Conservation (phyloP, 2,329 filamentous ascomycete genomes). For the Beauveria brongniartii region DNA sequence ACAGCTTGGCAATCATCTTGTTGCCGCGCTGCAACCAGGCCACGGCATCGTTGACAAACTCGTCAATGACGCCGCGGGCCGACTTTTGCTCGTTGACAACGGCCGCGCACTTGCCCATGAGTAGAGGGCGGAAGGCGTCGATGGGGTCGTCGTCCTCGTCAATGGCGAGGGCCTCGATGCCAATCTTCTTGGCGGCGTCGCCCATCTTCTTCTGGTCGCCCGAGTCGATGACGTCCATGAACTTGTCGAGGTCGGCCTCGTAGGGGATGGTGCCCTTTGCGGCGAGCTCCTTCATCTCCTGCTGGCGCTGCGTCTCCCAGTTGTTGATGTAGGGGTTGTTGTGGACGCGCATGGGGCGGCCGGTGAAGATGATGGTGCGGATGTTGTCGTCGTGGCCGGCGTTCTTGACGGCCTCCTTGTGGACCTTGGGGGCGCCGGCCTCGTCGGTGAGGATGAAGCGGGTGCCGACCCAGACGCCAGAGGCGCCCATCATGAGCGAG, state of each 20-base stretch:
- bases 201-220: conserved; percentile 50
- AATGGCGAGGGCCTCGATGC: conserved; percentile 57
- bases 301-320: conserved; percentile 87
- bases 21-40: conserved; percentile 60
- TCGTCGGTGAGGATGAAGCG: conserved; percentile 91
- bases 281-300: conserved; percentile 90
- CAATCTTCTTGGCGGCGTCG: conserved; percentile 41
- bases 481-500: conserved; percentile 84
- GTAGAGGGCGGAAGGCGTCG: conserved; percentile 81
- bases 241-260: conserved; percentile 85
- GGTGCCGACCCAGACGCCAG: conserved; percentile 92
- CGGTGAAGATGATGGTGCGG: conserved; percentile 97
- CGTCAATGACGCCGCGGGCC: conserved; percentile 87
- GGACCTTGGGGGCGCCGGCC: conserved; percentile 83
- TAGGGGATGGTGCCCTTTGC: conserved; percentile 85
- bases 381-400: conserved; percentile 92
- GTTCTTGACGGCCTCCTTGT: conserved; percentile 92
- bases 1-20: conserved; percentile 64
- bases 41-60: conserved; percentile 80
- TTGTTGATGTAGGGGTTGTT: conserved; percentile 90
- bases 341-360: conserved; percentile 85
- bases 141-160: conserved; percentile 76
- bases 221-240: conserved; percentile 54
- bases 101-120: conserved; percentile 96
- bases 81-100: conserved; percentile 88